A percentile compares a stretch with the other conserved stretches of the same genome.
phyloP scores from a whole-genome alignment of 2,329 filamentous ascomycete genomes.

The Calonectria pseudoreteaudii region DNA sequence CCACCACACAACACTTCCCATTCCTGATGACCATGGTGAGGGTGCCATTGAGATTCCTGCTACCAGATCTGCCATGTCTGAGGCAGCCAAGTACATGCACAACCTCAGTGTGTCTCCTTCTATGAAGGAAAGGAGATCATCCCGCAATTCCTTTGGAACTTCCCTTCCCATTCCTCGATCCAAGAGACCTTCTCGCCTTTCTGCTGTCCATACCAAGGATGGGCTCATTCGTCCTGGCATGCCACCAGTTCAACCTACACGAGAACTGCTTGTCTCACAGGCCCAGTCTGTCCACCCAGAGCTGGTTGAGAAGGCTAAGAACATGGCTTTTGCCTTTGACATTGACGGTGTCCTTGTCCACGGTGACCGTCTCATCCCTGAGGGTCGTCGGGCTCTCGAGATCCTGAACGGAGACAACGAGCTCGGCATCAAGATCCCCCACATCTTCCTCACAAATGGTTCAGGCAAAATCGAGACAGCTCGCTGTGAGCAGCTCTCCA shows the following conservation, averaged over 20 bases:
- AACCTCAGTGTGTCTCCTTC: constrained; percentile 76
- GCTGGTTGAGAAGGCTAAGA: constrained; percentile 77
- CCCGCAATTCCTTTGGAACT: constrained; percentile 81
- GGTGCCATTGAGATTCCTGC: constrained; percentile 77
- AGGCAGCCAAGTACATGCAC: constrained; percentile 79
- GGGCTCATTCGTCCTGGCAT: constrained; percentile 65
- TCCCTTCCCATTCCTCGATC: constrained; percentile 79
- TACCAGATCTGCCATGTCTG: constrained; percentile 74
- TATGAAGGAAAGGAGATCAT: constrained; percentile 74
- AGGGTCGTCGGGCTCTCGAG: constrained; percentile 76
- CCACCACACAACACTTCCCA: constrained; percentile 46
- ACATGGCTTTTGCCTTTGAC: constrained; percentile 83
- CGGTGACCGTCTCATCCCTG: constrained; percentile 80
- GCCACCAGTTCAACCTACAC: constrained; percentile 69
- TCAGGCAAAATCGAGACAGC: constrained; percentile 91
- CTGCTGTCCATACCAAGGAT: constrained; percentile 66
- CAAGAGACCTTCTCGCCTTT: constrained; percentile 76
- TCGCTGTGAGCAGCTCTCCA: constrained; percentile 80
- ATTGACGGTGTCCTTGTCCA: constrained; percentile 93
- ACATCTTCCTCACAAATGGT: constrained; percentile 93
- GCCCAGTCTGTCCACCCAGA: constrained; percentile 75
- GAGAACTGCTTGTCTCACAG: constrained; percentile 77
- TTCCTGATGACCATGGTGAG: constrained; percentile 57
- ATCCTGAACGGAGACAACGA: constrained; percentile 79
- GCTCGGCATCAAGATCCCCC: constrained; percentile 85